phyloP scores from a whole-genome alignment of 108 stramenopile genomes.

The Nannochloropsis gaditana region DNA sequence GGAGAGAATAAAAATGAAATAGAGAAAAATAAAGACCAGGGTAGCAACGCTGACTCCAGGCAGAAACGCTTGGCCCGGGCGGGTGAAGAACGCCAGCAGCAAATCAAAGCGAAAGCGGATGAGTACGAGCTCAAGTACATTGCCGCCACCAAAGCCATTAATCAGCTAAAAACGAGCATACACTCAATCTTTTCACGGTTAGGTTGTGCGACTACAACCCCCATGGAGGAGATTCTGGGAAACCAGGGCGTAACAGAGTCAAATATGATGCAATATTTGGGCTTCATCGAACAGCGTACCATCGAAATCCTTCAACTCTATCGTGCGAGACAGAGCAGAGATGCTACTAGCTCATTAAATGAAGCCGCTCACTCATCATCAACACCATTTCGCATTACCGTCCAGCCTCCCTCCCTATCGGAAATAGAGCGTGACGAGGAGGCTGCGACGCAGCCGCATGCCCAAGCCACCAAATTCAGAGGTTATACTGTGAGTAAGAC shows the following conservation, averaged over 20 bases:
- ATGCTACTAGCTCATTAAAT: background rate
- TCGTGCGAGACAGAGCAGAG: constrained; percentile 43
- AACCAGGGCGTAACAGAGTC: constrained; percentile 62
- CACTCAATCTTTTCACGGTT: constrained; percentile 58
- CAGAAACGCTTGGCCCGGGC: constrained; percentile 56
- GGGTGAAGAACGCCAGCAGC: constrained; percentile 53
- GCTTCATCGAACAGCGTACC: constrained; percentile 61
- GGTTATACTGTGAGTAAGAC: background rate
- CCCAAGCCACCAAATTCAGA: background rate
- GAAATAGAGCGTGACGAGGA: background rate
- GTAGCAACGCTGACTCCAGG: constrained; percentile 57
- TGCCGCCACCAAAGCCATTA: constrained; percentile 51
- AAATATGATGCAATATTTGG: constrained; percentile 65
- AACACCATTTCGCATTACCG: background rate
- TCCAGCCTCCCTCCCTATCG: background rate
- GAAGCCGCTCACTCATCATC: background rate
- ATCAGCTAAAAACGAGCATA: constrained; percentile 58
- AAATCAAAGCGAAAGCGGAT: constrained; percentile 53
- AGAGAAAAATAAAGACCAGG: constrained; percentile 60
- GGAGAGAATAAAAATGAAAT: constrained; percentile 56
- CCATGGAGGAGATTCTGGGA: constrained; percentile 60
- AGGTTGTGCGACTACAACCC: constrained; percentile 44
- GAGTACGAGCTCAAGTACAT: constrained; percentile 48
- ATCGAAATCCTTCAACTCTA: constrained; percentile 60
- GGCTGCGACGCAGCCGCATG: background rate